Conservation (phyloP, 2,329 filamentous ascomycete species). For the Trichoderma koningii region DNA sequence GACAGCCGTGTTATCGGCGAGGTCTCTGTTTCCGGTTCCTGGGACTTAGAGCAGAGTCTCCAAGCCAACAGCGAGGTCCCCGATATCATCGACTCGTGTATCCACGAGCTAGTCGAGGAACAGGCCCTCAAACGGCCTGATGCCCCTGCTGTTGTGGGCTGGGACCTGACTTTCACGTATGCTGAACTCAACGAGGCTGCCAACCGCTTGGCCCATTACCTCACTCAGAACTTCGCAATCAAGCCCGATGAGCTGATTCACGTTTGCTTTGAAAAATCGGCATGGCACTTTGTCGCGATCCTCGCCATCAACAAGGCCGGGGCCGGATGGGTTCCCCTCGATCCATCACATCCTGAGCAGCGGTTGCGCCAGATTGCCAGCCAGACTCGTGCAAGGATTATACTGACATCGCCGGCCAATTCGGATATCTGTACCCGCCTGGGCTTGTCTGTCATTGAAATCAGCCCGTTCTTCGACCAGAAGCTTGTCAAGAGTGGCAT, state of each 20-base stretch:
- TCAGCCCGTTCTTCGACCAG: neutral
- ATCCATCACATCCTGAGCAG: slow-evolving; percentile 27
- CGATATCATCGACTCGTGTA: slow-evolving; percentile 18
- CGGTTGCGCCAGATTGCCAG: slow-evolving; percentile 24
- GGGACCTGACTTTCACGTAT: slow-evolving; percentile 27
- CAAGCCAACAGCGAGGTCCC: slow-evolving; percentile 18
- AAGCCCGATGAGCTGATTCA: slow-evolving; percentile 29
- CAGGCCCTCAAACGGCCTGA: slow-evolving; percentile 15
- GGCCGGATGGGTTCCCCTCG: slow-evolving; percentile 30
- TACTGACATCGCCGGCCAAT: slow-evolving; percentile 26
- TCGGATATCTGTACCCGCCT: slow-evolving; percentile 30
- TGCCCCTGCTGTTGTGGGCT: slow-evolving; percentile 23
- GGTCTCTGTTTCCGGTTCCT: slow-evolving; percentile 13
- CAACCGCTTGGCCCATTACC: slow-evolving; percentile 14
- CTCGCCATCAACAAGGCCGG: slow-evolving; percentile 31
- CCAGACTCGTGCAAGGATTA: slow-evolving; percentile 22
- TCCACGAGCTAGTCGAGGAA: slow-evolving; percentile 24
- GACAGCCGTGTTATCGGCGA: slow-evolving; percentile 1
- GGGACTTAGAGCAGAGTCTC: slow-evolving; percentile 18
- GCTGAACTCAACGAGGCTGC: slow-evolving; percentile 8
- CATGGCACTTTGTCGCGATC: slow-evolving; percentile 30
- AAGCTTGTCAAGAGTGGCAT: neutral
- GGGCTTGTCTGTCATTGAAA: slow-evolving; percentile 22
- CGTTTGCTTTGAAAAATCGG: slow-evolving; percentile 38
- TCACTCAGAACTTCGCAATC: neutral